Conservation (phyloP, 192 early-diverging fungal genomes). For the Entomortierella beljakovae region DNA sequence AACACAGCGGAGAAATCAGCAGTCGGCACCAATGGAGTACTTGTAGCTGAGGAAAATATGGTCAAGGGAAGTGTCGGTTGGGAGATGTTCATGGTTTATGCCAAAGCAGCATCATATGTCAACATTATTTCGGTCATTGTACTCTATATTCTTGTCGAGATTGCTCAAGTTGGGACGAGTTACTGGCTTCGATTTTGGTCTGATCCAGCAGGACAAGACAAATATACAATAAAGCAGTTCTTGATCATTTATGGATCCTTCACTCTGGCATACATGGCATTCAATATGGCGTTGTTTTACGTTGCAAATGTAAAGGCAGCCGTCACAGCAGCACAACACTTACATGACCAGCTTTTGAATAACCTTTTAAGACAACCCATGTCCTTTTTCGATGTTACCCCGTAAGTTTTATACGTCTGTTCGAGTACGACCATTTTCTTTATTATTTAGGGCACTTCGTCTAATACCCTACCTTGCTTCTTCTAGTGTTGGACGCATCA, state of each 20-base stretch:
- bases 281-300: constrained; percentile 38
- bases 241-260: constrained; percentile 25
- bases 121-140: constrained; percentile 52
- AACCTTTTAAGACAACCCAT: constrained; percentile 35
- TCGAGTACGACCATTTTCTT: neutral
- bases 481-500: constrained; percentile 81
- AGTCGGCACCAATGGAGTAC: no score
- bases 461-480: neutral
- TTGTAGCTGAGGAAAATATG: no score
- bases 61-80: constrained; percentile 82
- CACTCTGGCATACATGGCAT: constrained; percentile 23
- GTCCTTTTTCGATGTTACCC: constrained; percentile 41
- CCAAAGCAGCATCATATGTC: constrained; percentile 58
- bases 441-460: constrained; percentile 32
- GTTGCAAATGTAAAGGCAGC: constrained; percentile 28
- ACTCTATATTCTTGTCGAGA: constrained; percentile 25
- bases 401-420: no score
- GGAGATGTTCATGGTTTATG: constrained; percentile 81
- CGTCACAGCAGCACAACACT: constrained; percentile 38
- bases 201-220: constrained; percentile 17
- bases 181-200: constrained; percentile 35
- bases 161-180: constrained; percentile 22
- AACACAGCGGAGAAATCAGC: constrained; percentile 82
- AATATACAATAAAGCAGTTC: constrained; percentile 27
- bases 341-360: constrained; percentile 50